Conservation (phyloP, 2,329 filamentous ascomycete genomes). For the Neoascochyta sp. region DNA sequence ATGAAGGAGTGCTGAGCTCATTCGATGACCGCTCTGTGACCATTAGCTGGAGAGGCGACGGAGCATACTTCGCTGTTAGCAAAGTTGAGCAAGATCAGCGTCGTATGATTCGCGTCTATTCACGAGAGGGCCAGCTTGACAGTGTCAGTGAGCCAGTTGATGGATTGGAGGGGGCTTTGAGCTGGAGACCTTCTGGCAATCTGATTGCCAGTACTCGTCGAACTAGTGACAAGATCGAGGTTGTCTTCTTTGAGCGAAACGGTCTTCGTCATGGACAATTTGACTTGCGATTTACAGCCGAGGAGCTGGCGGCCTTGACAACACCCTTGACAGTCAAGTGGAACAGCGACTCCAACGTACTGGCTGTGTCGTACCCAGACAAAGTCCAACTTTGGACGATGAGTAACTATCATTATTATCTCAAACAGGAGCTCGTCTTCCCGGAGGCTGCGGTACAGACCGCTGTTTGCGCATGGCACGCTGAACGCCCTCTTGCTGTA, state of each 20-base stretch:
- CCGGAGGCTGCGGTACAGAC: conserved; percentile 15
- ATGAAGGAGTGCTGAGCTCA: conserved; percentile 71
- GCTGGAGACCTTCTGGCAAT: conserved; percentile 89
- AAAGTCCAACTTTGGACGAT: conserved; percentile 92
- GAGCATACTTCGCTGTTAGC: conserved; percentile 84
- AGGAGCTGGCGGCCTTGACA: conserved; percentile 54
- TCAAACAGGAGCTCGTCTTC: conserved; percentile 76
- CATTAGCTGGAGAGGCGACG: conserved; percentile 93
- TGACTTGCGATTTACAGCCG: conserved; percentile 63
- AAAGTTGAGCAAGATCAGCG: conserved; percentile 65
- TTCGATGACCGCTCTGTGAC: conserved; percentile 68
- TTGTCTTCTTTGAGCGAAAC: conserved; percentile 95
- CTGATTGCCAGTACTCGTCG: conserved; percentile 83
- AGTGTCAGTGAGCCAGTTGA: conserved; percentile 95
- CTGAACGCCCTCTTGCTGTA: conserved; percentile 74
- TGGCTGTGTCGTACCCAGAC: conserved; percentile 73
- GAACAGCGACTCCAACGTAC: conserved; percentile 88
- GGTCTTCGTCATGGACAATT: conserved; percentile 97
- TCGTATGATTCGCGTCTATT: conserved; percentile 84
- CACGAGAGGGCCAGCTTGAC: conserved; percentile 82
- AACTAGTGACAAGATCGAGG: conserved; percentile 63
- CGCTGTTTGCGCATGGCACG: conserved; percentile 63
- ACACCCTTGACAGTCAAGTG: conserved; percentile 67
- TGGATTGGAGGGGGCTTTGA: conserved; percentile 78
- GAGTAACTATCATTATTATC: conserved; percentile 96